These are phyloP conservation scores for Candida broadrunensis DNA, from an alignment of 805 yeast species.

Conservation along the genomic window DNA sequence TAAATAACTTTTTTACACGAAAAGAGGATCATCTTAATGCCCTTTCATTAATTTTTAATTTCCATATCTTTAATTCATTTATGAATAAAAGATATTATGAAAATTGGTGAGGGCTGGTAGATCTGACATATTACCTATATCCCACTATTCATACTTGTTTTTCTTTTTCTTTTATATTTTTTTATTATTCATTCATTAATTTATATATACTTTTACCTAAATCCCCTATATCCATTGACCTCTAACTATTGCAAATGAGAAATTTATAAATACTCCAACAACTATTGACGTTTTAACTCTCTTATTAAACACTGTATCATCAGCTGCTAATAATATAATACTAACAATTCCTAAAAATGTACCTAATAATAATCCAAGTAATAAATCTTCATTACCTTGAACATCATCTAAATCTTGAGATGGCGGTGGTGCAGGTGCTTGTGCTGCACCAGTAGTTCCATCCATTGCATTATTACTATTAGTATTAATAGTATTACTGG, in stretches of 20 bases:
- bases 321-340: constrained; percentile 52
- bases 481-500: not conserved
- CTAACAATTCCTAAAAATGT: constrained; percentile 73
- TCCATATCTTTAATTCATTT: too few species aligned
- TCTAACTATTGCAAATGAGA: constrained; percentile 61
- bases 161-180: not conserved
- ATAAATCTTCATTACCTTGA: constrained; percentile 55
- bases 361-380: constrained; percentile 72
- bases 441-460: constrained; percentile 5
- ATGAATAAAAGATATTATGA: constrained; percentile 9
- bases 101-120: constrained; percentile 46
- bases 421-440: constrained; percentile 15
- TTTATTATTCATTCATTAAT: not conserved
- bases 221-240: constrained; percentile 35
- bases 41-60: constrained; percentile 28
- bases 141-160: not conserved
- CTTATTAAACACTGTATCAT: constrained; percentile 59
- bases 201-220: not conserved
- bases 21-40: constrained; percentile 44
- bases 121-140: constrained; percentile 28
- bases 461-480: constrained; percentile 4
- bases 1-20: constrained; percentile 29
- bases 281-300: constrained; percentile 66
- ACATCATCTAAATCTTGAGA: constrained; percentile 28
- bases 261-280: constrained; percentile 68